Conservation (phyloP, 768 basidiomycete genomes). For the Ramaria sp. region DNA sequence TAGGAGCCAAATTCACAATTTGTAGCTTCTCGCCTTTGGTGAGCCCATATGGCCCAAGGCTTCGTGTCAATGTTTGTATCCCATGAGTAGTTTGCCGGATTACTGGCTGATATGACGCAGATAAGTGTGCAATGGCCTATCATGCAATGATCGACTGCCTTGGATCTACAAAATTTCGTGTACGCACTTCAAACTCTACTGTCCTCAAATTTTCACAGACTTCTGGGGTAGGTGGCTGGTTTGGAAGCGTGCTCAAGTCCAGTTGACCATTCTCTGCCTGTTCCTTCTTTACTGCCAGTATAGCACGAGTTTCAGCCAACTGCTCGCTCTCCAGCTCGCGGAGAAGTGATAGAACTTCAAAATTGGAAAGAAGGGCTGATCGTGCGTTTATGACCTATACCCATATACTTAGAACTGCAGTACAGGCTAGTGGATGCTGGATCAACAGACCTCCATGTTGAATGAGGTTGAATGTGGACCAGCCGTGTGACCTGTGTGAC, state of each 20-base stretch:
- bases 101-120: conserved; percentile 63
- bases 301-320: conserved; percentile 55
- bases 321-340: conserved; percentile 69
- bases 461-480: too few species aligned
- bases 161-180: neutral
- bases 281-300: conserved; percentile 66
- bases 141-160: conserved; percentile 1
- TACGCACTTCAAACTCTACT: conserved; percentile 68
- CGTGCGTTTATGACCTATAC: conserved; percentile 56
- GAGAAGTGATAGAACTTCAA: conserved; percentile 73
- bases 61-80: conserved; percentile 54
- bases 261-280: conserved; percentile 35
- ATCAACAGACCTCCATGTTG: conserved; percentile 4
- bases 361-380: conserved; percentile 79
- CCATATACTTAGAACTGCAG: neutral
- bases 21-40: conserved; percentile 92
- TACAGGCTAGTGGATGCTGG: neutral
- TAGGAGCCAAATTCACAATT: conserved; percentile 83
- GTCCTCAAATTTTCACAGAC: conserved; percentile 76
- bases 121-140: conserved; percentile 80
- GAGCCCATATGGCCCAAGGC: conserved; percentile 56
- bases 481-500: neutral
- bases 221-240: conserved; percentile 33
- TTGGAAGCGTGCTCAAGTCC: conserved; percentile 12
- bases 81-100: conserved; percentile 51